phyloP scores from a whole-genome alignment of 768 basidiomycete genomes.

The Rhodotorula babjevae region DNA sequence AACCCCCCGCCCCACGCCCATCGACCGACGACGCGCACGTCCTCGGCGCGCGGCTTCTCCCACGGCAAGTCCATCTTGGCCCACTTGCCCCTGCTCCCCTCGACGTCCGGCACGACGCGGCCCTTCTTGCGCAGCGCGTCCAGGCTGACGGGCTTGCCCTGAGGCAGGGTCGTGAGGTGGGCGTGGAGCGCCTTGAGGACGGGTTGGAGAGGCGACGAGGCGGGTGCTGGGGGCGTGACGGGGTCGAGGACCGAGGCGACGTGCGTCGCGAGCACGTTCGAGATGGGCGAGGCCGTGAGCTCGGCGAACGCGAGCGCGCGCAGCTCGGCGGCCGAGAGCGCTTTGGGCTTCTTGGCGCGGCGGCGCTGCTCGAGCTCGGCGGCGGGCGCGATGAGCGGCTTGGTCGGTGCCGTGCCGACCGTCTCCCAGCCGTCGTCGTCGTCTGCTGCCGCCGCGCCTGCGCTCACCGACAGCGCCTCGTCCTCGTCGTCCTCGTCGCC shows the following conservation, averaged over 20 bases:
- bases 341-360: conserved; percentile 23
- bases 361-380: conserved; percentile 24
- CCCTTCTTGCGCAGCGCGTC: conserved; percentile 22
- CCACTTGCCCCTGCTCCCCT: conserved; percentile 35
- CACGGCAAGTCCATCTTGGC: conserved; percentile 24
- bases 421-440: conserved; percentile 21
- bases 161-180: conserved; percentile 25
- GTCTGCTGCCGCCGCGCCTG: neutral
- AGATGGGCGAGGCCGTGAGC: conserved; percentile 37
- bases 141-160: conserved; percentile 22
- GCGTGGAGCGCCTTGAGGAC: conserved; percentile 32
- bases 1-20: conserved; percentile 38
- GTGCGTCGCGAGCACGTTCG: conserved; percentile 30
- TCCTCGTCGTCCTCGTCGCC: conserved; percentile 7
- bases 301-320: conserved; percentile 40
- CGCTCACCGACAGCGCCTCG: conserved; percentile 9
- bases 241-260: conserved; percentile 24
- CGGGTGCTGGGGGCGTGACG: conserved; percentile 25
- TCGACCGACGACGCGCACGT: conserved; percentile 33
- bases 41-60: conserved; percentile 33
- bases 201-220: conserved; percentile 28
- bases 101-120: conserved; percentile 27
- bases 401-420: neutral
- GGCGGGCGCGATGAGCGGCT: conserved; percentile 4
- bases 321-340: conserved; percentile 33